These are phyloP conservation scores for Aspergillus biplanus DNA, from an alignment of 495 filamentous ascomycete species.

Conservation along the genomic window DNA sequence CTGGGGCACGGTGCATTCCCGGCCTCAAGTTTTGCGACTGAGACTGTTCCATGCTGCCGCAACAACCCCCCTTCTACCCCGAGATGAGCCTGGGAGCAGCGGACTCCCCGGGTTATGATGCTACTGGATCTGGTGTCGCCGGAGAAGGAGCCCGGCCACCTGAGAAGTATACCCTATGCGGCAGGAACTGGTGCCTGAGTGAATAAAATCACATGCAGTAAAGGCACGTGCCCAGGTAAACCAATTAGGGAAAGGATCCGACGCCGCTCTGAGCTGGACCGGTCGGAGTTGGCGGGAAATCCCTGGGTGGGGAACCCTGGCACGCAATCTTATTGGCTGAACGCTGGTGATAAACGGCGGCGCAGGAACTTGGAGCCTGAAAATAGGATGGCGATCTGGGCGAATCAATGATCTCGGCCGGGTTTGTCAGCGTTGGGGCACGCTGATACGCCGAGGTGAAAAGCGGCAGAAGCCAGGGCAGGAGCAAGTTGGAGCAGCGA, in stretches of 20 bases:
- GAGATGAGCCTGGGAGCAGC: slow-evolving; percentile 10
- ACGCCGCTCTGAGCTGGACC: slow-evolving; percentile 20
- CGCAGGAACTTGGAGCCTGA: slow-evolving; percentile 17
- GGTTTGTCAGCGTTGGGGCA: slow-evolving; percentile 19
- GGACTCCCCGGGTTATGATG: slow-evolving; percentile 11
- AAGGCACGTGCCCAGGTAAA: slow-evolving; percentile 22
- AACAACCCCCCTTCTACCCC: slow-evolving; percentile 18
- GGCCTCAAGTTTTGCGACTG: slow-evolving; percentile 39
- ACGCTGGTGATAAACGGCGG: slow-evolving; percentile 17
- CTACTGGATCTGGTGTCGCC: slow-evolving; percentile 16
- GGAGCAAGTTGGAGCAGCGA: slow-evolving; percentile 3
- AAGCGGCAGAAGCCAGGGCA: slow-evolving; percentile 9
- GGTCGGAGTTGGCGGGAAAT: slow-evolving; percentile 13
- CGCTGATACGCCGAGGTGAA: slow-evolving; percentile 16
- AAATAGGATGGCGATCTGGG: slow-evolving; percentile 3
- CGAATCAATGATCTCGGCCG: slow-evolving; percentile 20
- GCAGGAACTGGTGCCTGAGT: slow-evolving; percentile 11
- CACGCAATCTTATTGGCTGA: slow-evolving; percentile 20
- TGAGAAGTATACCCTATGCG: not conserved
- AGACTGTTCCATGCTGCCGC: slow-evolving; percentile 46
- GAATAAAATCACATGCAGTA: slow-evolving; percentile 24
- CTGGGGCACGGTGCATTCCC: slow-evolving; percentile 35
- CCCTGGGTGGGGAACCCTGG: slow-evolving; percentile 14
- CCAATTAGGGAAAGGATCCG: slow-evolving; percentile 19
- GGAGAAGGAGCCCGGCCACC: slow-evolving; percentile 1